Percentiles rank a stretch among this genome's conserved stretches.
These are phyloP conservation scores for Fusarium decemcellulare DNA, from an alignment of 2,329 filamentous ascomycete genomes.

Conservation along the genomic window DNA sequence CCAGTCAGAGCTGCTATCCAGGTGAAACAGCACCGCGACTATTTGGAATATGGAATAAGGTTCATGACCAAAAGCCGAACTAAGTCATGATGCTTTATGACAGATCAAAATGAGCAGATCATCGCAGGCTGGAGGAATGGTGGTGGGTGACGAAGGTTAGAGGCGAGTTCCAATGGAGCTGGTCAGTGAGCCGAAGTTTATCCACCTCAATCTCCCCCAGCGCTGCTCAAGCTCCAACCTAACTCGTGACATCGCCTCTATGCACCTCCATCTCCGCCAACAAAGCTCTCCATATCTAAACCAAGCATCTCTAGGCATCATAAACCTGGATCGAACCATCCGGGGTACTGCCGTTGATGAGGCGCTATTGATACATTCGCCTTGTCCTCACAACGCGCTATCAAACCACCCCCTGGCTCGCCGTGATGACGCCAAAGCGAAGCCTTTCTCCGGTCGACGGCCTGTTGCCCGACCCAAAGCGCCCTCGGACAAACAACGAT, in stretches of 20 bases:
- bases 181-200: conserved; percentile 37
- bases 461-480: conserved; percentile 49
- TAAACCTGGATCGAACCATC: background rate
- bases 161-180: background rate
- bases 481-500: conserved; percentile 36
- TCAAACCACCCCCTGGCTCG: background rate
- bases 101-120: background rate
- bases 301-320: background rate
- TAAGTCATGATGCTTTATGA: background rate
- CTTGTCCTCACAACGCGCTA: conserved; percentile 2
- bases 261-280: conserved; percentile 9
- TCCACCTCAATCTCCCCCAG: conserved; percentile 14
- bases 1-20: background rate
- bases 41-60: background rate
- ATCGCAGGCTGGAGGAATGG: too few species aligned
- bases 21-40: background rate
- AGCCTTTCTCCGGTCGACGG: conserved; percentile 49
- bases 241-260: conserved; percentile 7
- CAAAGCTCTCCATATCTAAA: background rate
- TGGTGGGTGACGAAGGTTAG: background rate
- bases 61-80: background rate
- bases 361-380: conserved; percentile 1
- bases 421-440: conserved; percentile 56
- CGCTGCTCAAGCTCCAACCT: conserved; percentile 15
- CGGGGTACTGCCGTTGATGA: conserved; percentile 7